These are phyloP conservation scores for Lecanoromycetidae sp. DNA, from an alignment of 2,329 filamentous ascomycete genomes.

Conservation along the genomic window DNA sequence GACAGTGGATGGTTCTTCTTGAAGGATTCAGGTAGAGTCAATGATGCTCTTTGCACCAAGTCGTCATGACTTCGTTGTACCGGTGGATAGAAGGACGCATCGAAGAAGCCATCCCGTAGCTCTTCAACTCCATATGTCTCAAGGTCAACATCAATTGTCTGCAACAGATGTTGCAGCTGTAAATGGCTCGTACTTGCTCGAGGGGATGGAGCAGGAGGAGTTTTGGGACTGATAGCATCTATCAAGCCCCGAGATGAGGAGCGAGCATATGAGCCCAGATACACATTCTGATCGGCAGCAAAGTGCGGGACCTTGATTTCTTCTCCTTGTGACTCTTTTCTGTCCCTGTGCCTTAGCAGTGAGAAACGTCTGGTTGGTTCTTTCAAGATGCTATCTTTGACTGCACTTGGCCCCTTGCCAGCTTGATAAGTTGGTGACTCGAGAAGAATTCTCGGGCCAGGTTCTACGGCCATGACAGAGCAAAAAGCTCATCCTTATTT, in stretches of 20 bases:
- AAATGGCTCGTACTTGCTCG: slow-evolving; percentile 23
- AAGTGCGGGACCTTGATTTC: background rate
- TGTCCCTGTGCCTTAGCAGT: background rate
- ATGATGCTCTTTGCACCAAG: slow-evolving; percentile 31
- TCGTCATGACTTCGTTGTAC: slow-evolving; percentile 29
- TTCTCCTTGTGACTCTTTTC: background rate
- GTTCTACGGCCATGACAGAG: no score
- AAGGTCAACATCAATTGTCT: slow-evolving; percentile 26
- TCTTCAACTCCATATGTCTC: slow-evolving; percentile 35
- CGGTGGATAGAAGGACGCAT: slow-evolving; percentile 32
- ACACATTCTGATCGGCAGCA: slow-evolving; percentile 20
- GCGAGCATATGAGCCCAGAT: slow-evolving; percentile 25
- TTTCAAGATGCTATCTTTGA: background rate
- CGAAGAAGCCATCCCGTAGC: slow-evolving; percentile 34
- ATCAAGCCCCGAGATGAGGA: slow-evolving; percentile 18
- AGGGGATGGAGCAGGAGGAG: slow-evolving; percentile 18
- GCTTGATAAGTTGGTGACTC: no score
- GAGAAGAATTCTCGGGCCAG: no score
- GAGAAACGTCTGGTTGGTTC: background rate
- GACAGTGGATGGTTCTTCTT: slow-evolving; percentile 37
- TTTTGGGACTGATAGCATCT: background rate
- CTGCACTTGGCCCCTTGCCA: no score
- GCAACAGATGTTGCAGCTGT: slow-evolving; percentile 24
- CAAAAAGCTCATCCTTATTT: background rate
- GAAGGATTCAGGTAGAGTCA: slow-evolving; percentile 38